These are phyloP conservation scores for Phialemonium atrogriseum DNA, from an alignment of 2,329 filamentous ascomycete species.

Conservation along the genomic window DNA sequence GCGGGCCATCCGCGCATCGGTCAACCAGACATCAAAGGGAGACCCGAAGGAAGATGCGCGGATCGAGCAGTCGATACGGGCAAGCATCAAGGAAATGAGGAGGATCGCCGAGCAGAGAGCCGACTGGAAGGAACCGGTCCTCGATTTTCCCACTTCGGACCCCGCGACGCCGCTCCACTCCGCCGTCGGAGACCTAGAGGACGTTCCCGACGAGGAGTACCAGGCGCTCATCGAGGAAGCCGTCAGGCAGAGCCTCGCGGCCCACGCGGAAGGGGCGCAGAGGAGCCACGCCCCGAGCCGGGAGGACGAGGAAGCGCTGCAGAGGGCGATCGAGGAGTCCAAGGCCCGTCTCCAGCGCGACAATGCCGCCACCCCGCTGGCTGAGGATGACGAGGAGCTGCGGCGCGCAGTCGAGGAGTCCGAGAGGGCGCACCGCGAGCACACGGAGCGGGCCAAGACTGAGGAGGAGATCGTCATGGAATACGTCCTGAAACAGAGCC, in stretches of 20 bases:
- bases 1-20: slow-evolving; percentile 60
- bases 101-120: slow-evolving; percentile 14
- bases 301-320: slow-evolving; percentile 28
- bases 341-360: slow-evolving; percentile 5
- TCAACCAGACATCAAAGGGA: slow-evolving; percentile 62
- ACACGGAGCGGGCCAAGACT: slow-evolving; percentile 34
- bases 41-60: slow-evolving; percentile 60
- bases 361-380: slow-evolving; percentile 15
- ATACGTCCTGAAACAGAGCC: slow-evolving; percentile 69
- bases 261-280: slow-evolving; percentile 9
- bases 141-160: slow-evolving; percentile 14
- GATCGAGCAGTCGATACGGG: slow-evolving; percentile 66
- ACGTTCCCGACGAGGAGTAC: slow-evolving; percentile 50
- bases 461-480: slow-evolving; percentile 71
- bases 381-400: slow-evolving; percentile 34
- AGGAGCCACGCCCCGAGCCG: slow-evolving; percentile 13
- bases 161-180: slow-evolving; percentile 17
- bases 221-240: slow-evolving; percentile 48
- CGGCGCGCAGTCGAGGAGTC: slow-evolving; percentile 39
- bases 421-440: slow-evolving; percentile 32
- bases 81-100: slow-evolving; percentile 54
- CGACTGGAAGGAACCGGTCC: slow-evolving; percentile 10
- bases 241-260: slow-evolving; percentile 40
- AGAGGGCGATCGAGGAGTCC: slow-evolving; percentile 28
- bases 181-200: slow-evolving; percentile 29